Conservation (phyloP, 1,284 basidiomycete genomes). For the Uromyces viciae-fabae region DNA sequence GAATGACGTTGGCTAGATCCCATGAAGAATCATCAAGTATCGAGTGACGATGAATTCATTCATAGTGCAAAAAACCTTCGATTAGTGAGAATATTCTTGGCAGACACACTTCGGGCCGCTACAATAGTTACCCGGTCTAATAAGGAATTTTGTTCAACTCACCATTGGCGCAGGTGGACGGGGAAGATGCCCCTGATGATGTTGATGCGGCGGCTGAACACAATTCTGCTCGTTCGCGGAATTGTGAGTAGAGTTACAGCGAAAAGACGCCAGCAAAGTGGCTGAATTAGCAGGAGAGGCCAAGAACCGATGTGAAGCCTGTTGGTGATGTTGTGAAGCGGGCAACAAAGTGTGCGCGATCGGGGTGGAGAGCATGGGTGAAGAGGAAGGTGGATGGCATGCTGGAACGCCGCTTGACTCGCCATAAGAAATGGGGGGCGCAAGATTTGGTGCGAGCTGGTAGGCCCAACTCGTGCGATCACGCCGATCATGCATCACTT, state of each 20-base stretch:
- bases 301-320: constrained; percentile 13
- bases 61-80: not conserved
- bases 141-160: no score
- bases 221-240: constrained; percentile 3
- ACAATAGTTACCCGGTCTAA: not conserved
- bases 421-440: constrained; percentile 36
- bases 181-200: constrained; percentile 20
- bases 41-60: constrained; percentile 7
- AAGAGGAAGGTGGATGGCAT: constrained; percentile 34
- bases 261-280: constrained; percentile 6
- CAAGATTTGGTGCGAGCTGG: constrained; percentile 29
- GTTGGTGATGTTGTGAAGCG: constrained; percentile 10
- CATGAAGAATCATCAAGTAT: not conserved
- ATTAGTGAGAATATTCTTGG: not conserved
- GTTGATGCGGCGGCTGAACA: constrained; percentile 1
- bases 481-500: constrained; percentile 41
- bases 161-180: constrained; percentile 33
- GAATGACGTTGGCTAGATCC: constrained; percentile 27
- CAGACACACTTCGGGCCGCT: not conserved
- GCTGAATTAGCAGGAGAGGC: constrained; percentile 3
- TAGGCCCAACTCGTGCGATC: constrained; percentile 45
- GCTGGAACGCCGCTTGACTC: constrained; percentile 32
- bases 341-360: constrained; percentile 23
- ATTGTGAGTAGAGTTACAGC: constrained; percentile 3
- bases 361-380: constrained; percentile 34